Evolutionary conservation across 345 rosid genomes (phyloP), one percentile per base, ranked within the genome.

Genomic region (Aethionema arabicum): DNA sequence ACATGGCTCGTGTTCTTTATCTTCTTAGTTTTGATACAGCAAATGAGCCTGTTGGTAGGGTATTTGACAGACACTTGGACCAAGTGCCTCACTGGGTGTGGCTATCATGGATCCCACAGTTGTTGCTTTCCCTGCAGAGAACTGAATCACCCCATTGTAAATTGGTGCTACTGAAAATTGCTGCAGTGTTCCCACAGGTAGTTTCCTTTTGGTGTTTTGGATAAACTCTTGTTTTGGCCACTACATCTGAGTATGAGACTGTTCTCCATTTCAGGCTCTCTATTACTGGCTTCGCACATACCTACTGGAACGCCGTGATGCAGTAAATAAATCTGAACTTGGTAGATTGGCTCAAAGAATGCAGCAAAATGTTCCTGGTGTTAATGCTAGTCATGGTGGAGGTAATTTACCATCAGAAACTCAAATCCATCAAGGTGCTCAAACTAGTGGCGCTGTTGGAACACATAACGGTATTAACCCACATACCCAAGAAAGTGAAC

Each of bases 241-340:
- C 57, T 39, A 43, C 21, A 57, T 65, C 70, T 9, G 54, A 65
- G 51, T 31, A 9, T 32, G 48, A 37, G 36, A 31, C 37, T 32
- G 37, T 39, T 57, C 43, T 31, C 33, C 38, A 61, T 55, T 59
- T 65, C 76, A 92, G 98, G 95, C 98, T 67, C 78, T 90, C 30
- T 93, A 93, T 82, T 93, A 93, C 80, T 90, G 99, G 97, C 91
- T 93, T 5, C 91, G 99, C 14, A 89, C 99, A 39, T 93, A 90
- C 82, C 79, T 92, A 76, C 95, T 92, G 36, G 99, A 92, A 66
- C 93, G 95, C 32, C 98, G 98, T 11, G 96, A 92, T 80, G 98
- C 85, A 43, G 95, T 85, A 61, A 85, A 85, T 76, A 92, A 87
- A 74, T 84, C 91, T 54, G 98, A 92, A 50, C 67, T 75, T 14